Conservation (phyloP, 106 monocot species). For the Platanthera zijinensis region DNA sequence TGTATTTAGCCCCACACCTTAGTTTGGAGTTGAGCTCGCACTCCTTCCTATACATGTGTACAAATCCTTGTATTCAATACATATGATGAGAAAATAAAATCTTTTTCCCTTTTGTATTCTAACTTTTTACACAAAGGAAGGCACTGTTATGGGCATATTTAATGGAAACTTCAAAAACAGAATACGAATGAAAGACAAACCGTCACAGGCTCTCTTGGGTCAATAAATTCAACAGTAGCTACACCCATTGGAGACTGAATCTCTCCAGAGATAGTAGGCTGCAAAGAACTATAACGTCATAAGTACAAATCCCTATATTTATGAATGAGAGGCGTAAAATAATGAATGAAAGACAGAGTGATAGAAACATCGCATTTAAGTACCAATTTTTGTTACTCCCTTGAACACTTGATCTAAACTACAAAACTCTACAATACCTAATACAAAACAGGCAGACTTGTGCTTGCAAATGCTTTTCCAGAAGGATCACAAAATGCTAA, state of each 20-base stretch:
- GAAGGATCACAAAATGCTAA: neutral
- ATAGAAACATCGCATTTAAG: neutral
- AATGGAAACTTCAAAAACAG: neutral
- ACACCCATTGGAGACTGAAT: conserved; percentile 74
- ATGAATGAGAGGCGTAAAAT: neutral
- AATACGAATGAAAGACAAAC: conserved; percentile 26
- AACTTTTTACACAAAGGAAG: neutral
- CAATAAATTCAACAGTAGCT: conserved; percentile 86
- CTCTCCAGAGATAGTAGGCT: conserved; percentile 76
- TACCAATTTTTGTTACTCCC: neutral
- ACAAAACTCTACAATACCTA: neutral
- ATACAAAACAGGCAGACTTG: neutral
- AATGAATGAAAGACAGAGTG: neutral
- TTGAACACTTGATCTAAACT: neutral
- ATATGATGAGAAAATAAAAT: too few species aligned
- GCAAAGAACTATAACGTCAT: conserved; percentile 16
- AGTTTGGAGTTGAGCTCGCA: too few species aligned
- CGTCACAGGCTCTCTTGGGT: conserved; percentile 81
- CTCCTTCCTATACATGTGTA: too few species aligned
- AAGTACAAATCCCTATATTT: neutral
- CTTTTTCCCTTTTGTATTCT: too few species aligned
- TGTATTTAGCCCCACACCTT: too few species aligned
- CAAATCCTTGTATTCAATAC: too few species aligned
- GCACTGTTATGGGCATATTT: neutral
- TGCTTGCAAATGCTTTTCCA: neutral